Conservation (phyloP, 1,284 basidiomycete species). For the Naganishia liquefaciens region DNA sequence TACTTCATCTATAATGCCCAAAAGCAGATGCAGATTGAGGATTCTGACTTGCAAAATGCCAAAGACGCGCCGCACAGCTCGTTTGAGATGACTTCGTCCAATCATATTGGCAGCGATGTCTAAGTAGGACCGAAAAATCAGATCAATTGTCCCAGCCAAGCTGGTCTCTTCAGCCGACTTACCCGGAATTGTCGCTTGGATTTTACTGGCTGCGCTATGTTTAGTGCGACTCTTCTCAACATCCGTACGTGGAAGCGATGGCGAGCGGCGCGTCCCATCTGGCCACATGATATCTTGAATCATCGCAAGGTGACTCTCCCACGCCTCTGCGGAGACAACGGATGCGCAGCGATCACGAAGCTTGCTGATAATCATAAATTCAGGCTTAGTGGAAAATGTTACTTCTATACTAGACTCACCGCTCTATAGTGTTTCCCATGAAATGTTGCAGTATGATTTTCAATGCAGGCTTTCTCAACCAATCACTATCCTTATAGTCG, state of each 20-base stretch:
- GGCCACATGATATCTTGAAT: slow-evolving; percentile 81
- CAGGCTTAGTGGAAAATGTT: neutral
- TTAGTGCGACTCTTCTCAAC: slow-evolving; percentile 77
- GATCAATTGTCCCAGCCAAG: neutral
- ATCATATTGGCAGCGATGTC: slow-evolving; percentile 96
- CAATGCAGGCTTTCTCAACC: slow-evolving; percentile 93
- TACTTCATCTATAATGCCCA: slow-evolving; percentile 85
- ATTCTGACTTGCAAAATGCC: slow-evolving; percentile 87
- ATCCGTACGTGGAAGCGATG: slow-evolving; percentile 65
- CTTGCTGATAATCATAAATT: slow-evolving; percentile 62
- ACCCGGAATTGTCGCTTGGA: slow-evolving; percentile 84
- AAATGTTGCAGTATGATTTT: slow-evolving; percentile 95
- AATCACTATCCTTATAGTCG: slow-evolving; percentile 91
- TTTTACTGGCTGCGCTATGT: slow-evolving; percentile 77
- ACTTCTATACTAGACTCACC: slow-evolving; percentile 58
- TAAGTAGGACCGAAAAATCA: slow-evolving; percentile 44
- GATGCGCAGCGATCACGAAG: slow-evolving; percentile 73
- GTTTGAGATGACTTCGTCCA: slow-evolving; percentile 85
- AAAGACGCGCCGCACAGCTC: slow-evolving; percentile 86
- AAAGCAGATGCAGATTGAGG: slow-evolving; percentile 86
- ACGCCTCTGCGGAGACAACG: slow-evolving; percentile 65
- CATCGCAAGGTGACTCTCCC: slow-evolving; percentile 66
- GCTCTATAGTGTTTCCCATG: slow-evolving; percentile 89
- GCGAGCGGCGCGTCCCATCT: slow-evolving; percentile 68
- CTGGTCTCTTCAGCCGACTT: slow-evolving; percentile 37